Conservation (phyloP, 768 basidiomycete species). For the Collybia sordida region DNA sequence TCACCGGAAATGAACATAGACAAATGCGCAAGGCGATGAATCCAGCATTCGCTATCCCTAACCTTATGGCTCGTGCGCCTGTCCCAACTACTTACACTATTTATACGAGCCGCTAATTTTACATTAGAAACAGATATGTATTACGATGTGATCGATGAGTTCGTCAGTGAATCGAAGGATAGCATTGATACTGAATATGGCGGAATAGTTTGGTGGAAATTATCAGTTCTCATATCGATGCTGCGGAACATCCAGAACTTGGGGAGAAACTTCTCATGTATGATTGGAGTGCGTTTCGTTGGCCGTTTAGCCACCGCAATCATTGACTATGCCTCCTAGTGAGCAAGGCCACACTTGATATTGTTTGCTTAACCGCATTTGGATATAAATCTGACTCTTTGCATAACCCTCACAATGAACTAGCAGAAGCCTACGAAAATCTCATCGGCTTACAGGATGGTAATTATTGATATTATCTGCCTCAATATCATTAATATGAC, state of each 20-base stretch:
- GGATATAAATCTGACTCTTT: constrained; percentile 46
- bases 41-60: constrained; percentile 49
- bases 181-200: background rate
- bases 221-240: constrained; percentile 28
- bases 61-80: constrained; percentile 33
- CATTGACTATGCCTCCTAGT: constrained; percentile 23
- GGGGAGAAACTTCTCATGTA: constrained; percentile 37
- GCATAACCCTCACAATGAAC: constrained; percentile 43
- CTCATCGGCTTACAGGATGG: constrained; percentile 40
- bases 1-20: constrained; percentile 47
- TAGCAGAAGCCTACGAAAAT: constrained; percentile 45
- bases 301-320: background rate
- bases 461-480: background rate
- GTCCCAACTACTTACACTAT: too few species aligned
- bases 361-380: constrained; percentile 50
- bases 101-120: too few species aligned
- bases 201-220: constrained; percentile 33
- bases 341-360: constrained; percentile 52
- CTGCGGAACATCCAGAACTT: constrained; percentile 14
- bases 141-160: constrained; percentile 45
- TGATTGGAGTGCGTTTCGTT: constrained; percentile 42
- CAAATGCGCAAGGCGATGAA: constrained; percentile 52
- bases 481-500: background rate
- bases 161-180: constrained; percentile 2
- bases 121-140: constrained; percentile 43